A percentile compares a stretch with the other conserved stretches of the same genome.
Evolutionary conservation across 169 alveolate genomes (phyloP).

Genomic region (Eimeria praecox): DNA sequence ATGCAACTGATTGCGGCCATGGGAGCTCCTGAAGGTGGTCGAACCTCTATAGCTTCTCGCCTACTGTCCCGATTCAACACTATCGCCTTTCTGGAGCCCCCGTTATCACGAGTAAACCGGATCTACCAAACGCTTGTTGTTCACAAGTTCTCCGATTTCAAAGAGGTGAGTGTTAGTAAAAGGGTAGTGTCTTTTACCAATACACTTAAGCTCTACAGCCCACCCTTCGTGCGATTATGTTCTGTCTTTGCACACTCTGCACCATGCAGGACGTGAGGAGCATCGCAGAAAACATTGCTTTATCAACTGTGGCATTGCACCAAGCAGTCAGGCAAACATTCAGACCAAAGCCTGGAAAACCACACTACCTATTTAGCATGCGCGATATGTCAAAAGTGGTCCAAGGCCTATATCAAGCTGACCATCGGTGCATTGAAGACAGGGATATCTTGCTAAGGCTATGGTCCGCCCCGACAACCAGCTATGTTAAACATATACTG

Average conservation of each 20-base stretch:
- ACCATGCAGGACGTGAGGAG: slow-evolving; percentile 83
- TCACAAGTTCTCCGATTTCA: slow-evolving; percentile 80
- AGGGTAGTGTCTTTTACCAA: neutral
- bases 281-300: slow-evolving; percentile 90
- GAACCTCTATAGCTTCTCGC: slow-evolving; percentile 94
- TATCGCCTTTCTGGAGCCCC: slow-evolving; percentile 86
- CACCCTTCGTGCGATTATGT: neutral
- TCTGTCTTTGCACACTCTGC: neutral
- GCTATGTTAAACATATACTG: neutral
- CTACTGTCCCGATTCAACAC: slow-evolving; percentile 92
- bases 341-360: slow-evolving; percentile 96
- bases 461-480: slow-evolving; percentile 5
- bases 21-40: slow-evolving; percentile 98
- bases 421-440: slow-evolving; percentile 91
- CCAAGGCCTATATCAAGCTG: slow-evolving; percentile 94
- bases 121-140: slow-evolving; percentile 90
- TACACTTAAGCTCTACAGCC: neutral
- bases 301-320: slow-evolving; percentile 74
- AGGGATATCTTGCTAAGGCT: slow-evolving; percentile 88
- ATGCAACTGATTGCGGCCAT: slow-evolving; percentile 95
- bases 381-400: slow-evolving; percentile 96
- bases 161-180: slow-evolving; percentile 52
- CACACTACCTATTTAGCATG: slow-evolving; percentile 97
- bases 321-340: slow-evolving; percentile 88
- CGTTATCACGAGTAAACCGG: slow-evolving; percentile 86